Conservation (phyloP, 176 grass and related monocot species). For the Eragrostis curvula region DNA sequence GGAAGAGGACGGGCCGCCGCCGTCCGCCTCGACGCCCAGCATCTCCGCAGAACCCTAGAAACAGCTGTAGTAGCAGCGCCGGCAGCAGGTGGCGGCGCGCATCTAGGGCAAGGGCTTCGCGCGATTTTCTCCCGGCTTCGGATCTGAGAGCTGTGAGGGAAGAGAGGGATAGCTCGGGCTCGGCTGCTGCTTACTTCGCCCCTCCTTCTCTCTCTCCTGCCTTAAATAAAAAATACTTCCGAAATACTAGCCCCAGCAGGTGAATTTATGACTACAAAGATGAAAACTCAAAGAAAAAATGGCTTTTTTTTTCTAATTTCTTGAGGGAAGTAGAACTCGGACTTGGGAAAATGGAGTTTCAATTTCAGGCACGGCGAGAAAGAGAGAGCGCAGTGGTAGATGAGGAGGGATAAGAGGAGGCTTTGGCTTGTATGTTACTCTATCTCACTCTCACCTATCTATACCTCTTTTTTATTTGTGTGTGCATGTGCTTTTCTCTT, state of each 20-base stretch:
- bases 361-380: not conserved
- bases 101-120: slow-evolving; percentile 32
- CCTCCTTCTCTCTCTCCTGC: slow-evolving; percentile 14
- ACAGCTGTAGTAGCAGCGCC: slow-evolving; percentile 9
- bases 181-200: slow-evolving; percentile 33
- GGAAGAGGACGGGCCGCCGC: slow-evolving; percentile 37
- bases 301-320: not conserved
- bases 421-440: slow-evolving; percentile 42
- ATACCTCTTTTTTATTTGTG: not conserved
- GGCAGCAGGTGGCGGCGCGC: slow-evolving; percentile 32
- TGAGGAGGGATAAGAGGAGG: slow-evolving; percentile 17
- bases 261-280: slow-evolving; percentile 14
- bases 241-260: slow-evolving; percentile 26
- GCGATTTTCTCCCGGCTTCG: slow-evolving; percentile 45
- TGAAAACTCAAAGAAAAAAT: not conserved
- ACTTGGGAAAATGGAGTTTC: not conserved
- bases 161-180: slow-evolving; percentile 41
- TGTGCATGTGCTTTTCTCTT: no score
- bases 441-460: not conserved
- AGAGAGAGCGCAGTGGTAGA: not conserved
- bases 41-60: slow-evolving; percentile 44
- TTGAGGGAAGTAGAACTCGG: not conserved
- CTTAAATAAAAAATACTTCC: slow-evolving; percentile 44
- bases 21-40: slow-evolving; percentile 51
- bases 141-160: slow-evolving; percentile 51